Percentiles rank a stretch among this genome's conserved stretches.
phyloP scores from a whole-genome alignment of 2,329 filamentous ascomycete species.

The Catunica adiposa region DNA sequence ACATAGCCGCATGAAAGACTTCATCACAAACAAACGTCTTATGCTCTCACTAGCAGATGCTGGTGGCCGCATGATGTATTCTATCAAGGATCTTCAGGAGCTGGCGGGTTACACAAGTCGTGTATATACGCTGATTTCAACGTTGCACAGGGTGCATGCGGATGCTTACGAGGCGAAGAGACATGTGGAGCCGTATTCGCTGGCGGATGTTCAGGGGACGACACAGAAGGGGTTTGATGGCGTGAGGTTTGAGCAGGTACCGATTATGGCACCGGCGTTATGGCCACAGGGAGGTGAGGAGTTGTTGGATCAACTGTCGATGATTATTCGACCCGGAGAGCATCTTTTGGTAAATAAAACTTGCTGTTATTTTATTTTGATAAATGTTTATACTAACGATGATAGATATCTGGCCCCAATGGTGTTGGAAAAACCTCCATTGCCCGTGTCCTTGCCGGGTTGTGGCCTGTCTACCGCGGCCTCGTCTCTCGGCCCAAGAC shows the following conservation, averaged over 20 bases:
- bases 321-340: conserved; percentile 79
- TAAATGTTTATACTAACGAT: no score
- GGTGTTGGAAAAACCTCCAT: conserved; percentile 89
- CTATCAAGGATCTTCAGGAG: conserved; percentile 93
- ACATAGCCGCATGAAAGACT: conserved; percentile 85
- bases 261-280: conserved; percentile 72
- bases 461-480: conserved; percentile 93
- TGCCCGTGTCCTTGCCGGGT: conserved; percentile 67
- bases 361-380: no score
- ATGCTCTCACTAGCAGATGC: conserved; percentile 96
- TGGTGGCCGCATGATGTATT: conserved; percentile 98
- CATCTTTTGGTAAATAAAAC: conserved; percentile 52
- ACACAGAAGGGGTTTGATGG: conserved; percentile 91
- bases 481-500: conserved; percentile 73
- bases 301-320: conserved; percentile 70
- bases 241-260: conserved; percentile 81
- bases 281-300: conserved; percentile 87
- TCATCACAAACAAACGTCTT: conserved; percentile 96
- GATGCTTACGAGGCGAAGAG: conserved; percentile 61
- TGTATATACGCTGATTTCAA: conserved; percentile 89
- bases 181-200: conserved; percentile 66
- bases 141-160: conserved; percentile 83
- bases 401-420: conserved; percentile 69
- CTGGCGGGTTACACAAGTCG: conserved; percentile 90
- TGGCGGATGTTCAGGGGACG: conserved; percentile 84